Base-by-base conservation (phyloP, 192 early-diverging fungal genomes). In the Linderina pennispora region DNA sequence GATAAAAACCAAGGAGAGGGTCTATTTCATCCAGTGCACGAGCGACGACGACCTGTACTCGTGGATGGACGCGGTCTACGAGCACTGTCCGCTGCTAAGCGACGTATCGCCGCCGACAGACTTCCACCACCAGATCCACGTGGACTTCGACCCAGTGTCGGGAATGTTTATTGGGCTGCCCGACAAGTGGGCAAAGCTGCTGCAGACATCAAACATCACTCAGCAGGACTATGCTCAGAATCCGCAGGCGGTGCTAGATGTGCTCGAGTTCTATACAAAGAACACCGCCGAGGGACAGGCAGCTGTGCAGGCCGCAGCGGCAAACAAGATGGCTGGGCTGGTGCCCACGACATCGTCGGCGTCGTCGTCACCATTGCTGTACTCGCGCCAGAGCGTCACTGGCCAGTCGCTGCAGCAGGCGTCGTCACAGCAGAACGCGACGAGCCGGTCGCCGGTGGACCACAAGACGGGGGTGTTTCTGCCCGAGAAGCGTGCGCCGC, bases 21-120 rank as follows among this genome's bases (percentile, higher is more conserved):
- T 84, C 32, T 97, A 91, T 63, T 94, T 83, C 60, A 71, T 99
- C 22, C 82, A 90, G 8, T 94, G 91, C 62, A 89, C 87, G 58
- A 91, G 81, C 55, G 97, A 99, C 62, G 90, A 94, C 58, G 94
- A 99, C 59, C 75, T 99, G 22, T 99, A 99, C 62, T 84, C 85
- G 36, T 99, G 97, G 97, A 90, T 97, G 80, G 94, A 99, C 55
- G 88, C 91, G 57, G 89, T 99, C 62, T 97, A 97, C 72, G 86
- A 86, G 44, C 67, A 62, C 40, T 71, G 65, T 37, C 64, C 67
- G 31, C 38, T 67, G 33, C 55, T 68, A 32, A 67, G 64, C 50
- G 59, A 55, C 20, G 71, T 79, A 11, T 75, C 77, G 32, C 58
- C 57, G 34, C 77, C 77, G 8, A 75, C 75, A 21, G 66, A 75